Evolutionary conservation across 2,329 filamentous ascomycete genomes (phyloP).

Genomic region (Plenodomus tracheiphilus): DNA sequence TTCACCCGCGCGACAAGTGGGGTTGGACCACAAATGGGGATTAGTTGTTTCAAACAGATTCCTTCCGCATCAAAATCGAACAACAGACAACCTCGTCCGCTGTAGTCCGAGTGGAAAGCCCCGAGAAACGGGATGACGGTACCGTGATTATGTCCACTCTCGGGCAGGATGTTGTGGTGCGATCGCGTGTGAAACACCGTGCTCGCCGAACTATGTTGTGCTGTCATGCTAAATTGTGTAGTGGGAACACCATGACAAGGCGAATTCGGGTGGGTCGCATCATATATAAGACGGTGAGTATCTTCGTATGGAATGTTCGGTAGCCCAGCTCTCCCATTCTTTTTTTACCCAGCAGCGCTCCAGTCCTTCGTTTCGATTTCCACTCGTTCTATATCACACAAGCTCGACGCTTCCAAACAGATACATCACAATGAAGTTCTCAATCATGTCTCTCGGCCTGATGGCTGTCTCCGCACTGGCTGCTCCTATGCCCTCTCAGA

Average conservation of each 20-base stretch:
- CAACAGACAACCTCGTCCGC: constrained; percentile 4
- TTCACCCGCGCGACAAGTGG: constrained; percentile 19
- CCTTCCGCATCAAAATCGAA: constrained; percentile 10
- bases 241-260: constrained; percentile 1
- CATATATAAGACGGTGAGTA: constrained; percentile 13
- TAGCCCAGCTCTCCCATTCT: constrained; percentile 24
- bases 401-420: constrained; percentile 8
- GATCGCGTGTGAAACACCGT: constrained; percentile 11
- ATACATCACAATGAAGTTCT: constrained; percentile 33
- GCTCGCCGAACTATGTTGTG: constrained; percentile 5
- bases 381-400: constrained; percentile 13
- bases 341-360: constrained; percentile 8
- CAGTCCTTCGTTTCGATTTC: constrained; percentile 16
- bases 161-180: constrained; percentile 8
- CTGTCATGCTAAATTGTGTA: constrained; percentile 4
- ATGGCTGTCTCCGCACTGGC: constrained; percentile 38
- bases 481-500: constrained; percentile 33
- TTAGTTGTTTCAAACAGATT: constrained; percentile 23
- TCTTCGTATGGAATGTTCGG: constrained; percentile 5
- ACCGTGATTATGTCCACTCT: constrained; percentile 4
- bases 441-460: constrained; percentile 34
- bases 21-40: constrained; percentile 6
- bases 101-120: constrained; percentile 3
- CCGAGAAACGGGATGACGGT: constrained; percentile 11
- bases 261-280: background rate